Base-by-base conservation (phyloP, 352 stramenopile species). In the Pythium myriotylum region DNA sequence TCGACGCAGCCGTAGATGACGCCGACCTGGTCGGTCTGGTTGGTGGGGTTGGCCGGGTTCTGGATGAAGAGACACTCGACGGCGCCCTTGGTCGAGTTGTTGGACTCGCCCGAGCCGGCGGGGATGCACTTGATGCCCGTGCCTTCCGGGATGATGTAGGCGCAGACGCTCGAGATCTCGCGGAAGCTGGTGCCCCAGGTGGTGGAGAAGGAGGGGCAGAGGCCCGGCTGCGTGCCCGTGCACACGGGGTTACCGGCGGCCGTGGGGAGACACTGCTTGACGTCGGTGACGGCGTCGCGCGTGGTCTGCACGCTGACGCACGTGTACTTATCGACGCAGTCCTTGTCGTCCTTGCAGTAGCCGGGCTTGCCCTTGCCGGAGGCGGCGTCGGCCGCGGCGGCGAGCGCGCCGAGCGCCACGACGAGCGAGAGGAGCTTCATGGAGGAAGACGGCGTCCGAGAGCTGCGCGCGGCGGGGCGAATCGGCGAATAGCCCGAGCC, bases 1-100 rank as follows among this genome's bases (percentile, higher is more conserved):
- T 92, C 84, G 14, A 92, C 77, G 59, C 84, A 92, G n/a, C 81
- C 81, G 67, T 86, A 92, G 67, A 92, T 88, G 10, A 89, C 76
- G 20, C 72, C 72, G 19, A 86, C 19, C 51, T 53, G 27, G 9
- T 29, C 41, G 16, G 14, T 65, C 57, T 81, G 57, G n/a, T 52
- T 45, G 40, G 53, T 27, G 7, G 70, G 63, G 46, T 52, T 45
- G 40, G 53, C 27, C 16, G 70, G 62, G 46, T 66, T 41, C 16
- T 59, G 63, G 5, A 69, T 59, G 33, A 56, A 63, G 8, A 79
- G 20, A 43, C 72, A 79, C 51, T 60, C 54, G 41, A 79, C 68
- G 8, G 43, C 70, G 16, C 68, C 74, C 57, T 84, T 81, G 46
- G 47, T 59, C 24, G 46, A n/a, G n/a, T n/a, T 52, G 43, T 67